phyloP scores from a whole-genome alignment of 345 rosid genomes.

The Leavenworthia alabamica region DNA sequence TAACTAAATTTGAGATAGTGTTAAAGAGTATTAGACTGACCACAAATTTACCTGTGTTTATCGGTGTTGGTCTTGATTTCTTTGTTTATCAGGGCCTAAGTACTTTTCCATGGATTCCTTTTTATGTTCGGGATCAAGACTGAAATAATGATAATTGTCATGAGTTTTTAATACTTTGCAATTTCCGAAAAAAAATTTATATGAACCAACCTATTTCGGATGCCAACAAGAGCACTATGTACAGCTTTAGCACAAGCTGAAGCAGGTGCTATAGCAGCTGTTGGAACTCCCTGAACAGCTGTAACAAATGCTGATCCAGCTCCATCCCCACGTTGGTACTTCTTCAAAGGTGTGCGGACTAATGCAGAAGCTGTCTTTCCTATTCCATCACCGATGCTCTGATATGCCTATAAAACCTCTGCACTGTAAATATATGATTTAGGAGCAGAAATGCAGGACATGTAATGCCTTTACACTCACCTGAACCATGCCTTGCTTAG shows the following conservation, averaged over 20 bases:
- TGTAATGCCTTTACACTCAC: slow-evolving; percentile 31
- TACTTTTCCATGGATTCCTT: slow-evolving; percentile 98
- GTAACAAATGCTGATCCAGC: slow-evolving; percentile 78
- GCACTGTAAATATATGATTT: slow-evolving; percentile 22
- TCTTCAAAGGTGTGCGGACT: slow-evolving; percentile 69
- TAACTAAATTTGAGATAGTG: background rate
- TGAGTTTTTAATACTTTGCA: background rate
- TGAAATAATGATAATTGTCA: slow-evolving; percentile 30
- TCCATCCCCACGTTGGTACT: slow-evolving; percentile 77
- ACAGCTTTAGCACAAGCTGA: slow-evolving; percentile 81
- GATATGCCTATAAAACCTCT: slow-evolving; percentile 57
- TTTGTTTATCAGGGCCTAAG: slow-evolving; percentile 54
- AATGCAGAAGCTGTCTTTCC: slow-evolving; percentile 89
- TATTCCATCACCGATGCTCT: slow-evolving; percentile 75
- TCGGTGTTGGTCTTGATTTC: slow-evolving; percentile 30
- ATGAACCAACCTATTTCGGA: slow-evolving; percentile 69
- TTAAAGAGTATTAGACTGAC: background rate
- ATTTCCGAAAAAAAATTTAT: background rate
- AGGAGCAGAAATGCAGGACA: slow-evolving; percentile 9
- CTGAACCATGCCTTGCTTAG: slow-evolving; percentile 83
- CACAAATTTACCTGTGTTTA: background rate
- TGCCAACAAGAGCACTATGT: slow-evolving; percentile 76
- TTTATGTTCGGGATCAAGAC: slow-evolving; percentile 95
- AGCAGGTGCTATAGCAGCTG: slow-evolving; percentile 89
- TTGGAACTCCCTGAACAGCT: slow-evolving; percentile 74